Evolutionary conservation across 805 yeast species (phyloP).

Genomic region (Candida silvicultrix): DNA sequence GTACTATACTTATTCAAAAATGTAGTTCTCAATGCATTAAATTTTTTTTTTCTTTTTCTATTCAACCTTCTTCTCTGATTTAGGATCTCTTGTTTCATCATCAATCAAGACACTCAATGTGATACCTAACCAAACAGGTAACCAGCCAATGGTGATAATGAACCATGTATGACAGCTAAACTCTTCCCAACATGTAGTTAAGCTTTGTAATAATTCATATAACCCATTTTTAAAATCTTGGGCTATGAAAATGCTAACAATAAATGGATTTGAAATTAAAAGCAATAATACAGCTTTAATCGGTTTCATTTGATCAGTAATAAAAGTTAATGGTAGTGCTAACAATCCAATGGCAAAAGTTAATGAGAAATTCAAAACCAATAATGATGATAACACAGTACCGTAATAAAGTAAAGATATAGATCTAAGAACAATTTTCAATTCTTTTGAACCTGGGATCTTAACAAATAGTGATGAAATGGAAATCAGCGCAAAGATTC

Average conservation of each 20-base stretch:
- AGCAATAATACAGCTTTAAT: constrained; percentile 29
- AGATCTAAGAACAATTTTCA: constrained; percentile 27
- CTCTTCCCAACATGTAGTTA: constrained; percentile 59
- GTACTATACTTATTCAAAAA: too few species aligned
- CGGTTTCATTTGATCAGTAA: constrained; percentile 19
- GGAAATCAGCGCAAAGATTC: constrained; percentile 12
- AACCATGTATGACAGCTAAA: constrained; percentile 86
- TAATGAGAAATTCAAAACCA: constrained; percentile 81
- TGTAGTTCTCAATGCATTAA: background rate
- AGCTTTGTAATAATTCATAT: constrained; percentile 33
- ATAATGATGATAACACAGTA: constrained; percentile 60
- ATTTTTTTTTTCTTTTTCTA: background rate
- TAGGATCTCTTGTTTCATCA: constrained; percentile 1
- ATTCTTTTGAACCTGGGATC: constrained; percentile 4
- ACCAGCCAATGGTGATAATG: constrained; percentile 67
- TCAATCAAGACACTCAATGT: constrained; percentile 20
- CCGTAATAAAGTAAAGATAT: constrained; percentile 56
- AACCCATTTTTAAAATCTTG: constrained; percentile 24
- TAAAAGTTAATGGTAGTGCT: constrained; percentile 70
- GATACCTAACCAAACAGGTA: constrained; percentile 67
- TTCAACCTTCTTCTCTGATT: constrained; percentile 2
- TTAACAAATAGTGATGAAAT: constrained; percentile 14
- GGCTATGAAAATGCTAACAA: constrained; percentile 26
- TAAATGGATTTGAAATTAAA: constrained; percentile 47
- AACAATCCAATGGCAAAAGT: constrained; percentile 64